Conservation (phyloP, 208 protist species). For the Tritrichomonas musculus region DNA sequence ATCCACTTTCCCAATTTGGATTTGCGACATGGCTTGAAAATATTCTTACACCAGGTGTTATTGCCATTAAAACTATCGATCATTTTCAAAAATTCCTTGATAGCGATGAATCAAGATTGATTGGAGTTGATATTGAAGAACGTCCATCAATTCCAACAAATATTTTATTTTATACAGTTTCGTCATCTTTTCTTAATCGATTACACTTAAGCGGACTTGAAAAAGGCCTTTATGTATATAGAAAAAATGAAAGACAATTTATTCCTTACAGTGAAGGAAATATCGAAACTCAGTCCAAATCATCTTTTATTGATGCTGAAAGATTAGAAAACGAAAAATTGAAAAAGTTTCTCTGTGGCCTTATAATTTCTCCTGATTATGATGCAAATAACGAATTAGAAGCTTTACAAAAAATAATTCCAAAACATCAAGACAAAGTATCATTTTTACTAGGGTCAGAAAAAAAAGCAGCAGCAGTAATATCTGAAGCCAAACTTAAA, state of each 20-base stretch:
- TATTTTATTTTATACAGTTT: background rate
- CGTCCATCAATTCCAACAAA: background rate
- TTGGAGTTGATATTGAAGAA: conserved; percentile 2
- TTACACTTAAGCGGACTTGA: background rate
- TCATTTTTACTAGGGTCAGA: background rate
- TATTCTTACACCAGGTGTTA: background rate
- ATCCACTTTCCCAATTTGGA: too few species aligned
- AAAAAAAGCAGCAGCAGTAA: background rate
- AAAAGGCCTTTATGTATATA: background rate
- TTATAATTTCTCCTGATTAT: background rate
- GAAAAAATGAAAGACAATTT: background rate
- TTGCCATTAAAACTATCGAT: background rate
- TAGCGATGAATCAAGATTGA: background rate
- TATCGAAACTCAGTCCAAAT: background rate
- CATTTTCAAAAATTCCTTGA: background rate
- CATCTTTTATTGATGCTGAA: background rate
- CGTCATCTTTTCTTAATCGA: background rate
- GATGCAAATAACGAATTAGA: background rate
- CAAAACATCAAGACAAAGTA: background rate
- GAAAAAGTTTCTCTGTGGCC: background rate
- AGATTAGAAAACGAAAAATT: too few species aligned
- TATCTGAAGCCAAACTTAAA: background rate
- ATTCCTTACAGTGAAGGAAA: background rate
- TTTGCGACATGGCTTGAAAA: background rate
- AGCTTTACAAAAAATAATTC: background rate